These are phyloP conservation scores for Phytophthora rubi DNA, from an alignment of 352 stramenopile species.

Conservation along the genomic window DNA sequence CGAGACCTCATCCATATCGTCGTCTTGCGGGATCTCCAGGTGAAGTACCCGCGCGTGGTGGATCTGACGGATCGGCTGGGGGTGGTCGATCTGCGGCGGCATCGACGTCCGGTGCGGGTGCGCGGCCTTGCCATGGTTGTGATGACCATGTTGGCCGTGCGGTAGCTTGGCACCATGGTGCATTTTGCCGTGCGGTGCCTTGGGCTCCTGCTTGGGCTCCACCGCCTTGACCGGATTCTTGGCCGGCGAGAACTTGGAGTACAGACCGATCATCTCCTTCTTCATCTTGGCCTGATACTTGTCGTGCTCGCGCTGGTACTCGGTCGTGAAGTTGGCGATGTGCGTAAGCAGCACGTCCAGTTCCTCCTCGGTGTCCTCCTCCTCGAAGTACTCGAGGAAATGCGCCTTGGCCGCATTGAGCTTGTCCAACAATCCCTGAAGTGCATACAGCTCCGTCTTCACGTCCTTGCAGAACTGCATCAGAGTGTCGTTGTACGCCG, in stretches of 20 bases:
- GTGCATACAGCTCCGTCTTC: conserved; percentile 57
- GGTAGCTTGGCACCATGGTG: conserved; percentile 28
- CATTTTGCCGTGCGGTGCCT: conserved; percentile 25
- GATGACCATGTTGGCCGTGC: conserved; percentile 20
- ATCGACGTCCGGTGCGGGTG: conserved; percentile 33
- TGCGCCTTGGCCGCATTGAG: conserved; percentile 67
- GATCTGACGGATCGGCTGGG: conserved; percentile 35
- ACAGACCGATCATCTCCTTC: conserved; percentile 42
- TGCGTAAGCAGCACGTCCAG: conserved; percentile 75
- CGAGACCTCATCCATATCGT: conserved; percentile 37
- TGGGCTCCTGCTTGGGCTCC: conserved; percentile 35
- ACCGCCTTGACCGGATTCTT: conserved; percentile 36
- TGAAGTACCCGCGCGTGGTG: conserved; percentile 37
- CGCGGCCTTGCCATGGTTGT: conserved; percentile 21
- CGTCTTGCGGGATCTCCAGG: conserved; percentile 35
- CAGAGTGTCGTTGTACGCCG: conserved; percentile 50
- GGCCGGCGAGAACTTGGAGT: conserved; percentile 40
- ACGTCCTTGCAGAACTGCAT: conserved; percentile 68
- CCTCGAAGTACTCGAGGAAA: conserved; percentile 87
- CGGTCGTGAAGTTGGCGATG: conserved; percentile 77
- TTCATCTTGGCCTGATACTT: conserved; percentile 70
- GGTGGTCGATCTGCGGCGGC: conserved; percentile 38
- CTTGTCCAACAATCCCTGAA: conserved; percentile 60
- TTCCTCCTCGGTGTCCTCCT: conserved; percentile 81
- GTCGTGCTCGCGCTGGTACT: conserved; percentile 74